Base-by-base conservation (phyloP, 371 early-diverging fungal genomes). In the Sporodiniella umbellata region DNA sequence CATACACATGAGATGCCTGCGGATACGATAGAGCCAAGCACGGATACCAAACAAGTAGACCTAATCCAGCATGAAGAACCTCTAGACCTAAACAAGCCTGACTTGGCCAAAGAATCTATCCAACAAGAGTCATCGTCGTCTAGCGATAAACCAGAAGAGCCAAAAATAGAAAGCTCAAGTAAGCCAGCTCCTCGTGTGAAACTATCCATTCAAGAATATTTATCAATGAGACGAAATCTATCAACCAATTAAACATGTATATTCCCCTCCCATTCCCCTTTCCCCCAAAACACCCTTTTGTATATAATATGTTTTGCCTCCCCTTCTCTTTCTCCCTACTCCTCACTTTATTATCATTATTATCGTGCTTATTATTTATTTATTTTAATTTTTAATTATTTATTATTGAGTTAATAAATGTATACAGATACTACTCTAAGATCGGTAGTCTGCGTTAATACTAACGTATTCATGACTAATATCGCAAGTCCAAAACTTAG, bases 401-500 rank as follows among this genome's bases (percentile, higher is more conserved):
- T n/a, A n/a, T n/a, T n/a, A n/a, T 18, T 44, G 30, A 10, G 18
- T 28, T 44, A 28, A 44, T 28, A 19, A 40, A 40, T 7, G 7
- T 19, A 3, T 21, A 40, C 21, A 40, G 8, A 8, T 40, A 12
- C 21, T 40, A 18, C 21, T 40, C 21, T 78, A 92, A 10, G 90
- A 87, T 31, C 93, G 87, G 63, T 93, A 92, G 51, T 89, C 88
- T 19, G 89, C 93, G 64, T 96, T 96, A 62, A 96, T 95, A 30
- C 86, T 84, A 39, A 97, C 86, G 68, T 97, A 97, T 57, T 94
- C 95, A 57, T 92, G 88, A 49, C 86, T 88, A 23, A 96, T 80
- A 75, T 97, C 98, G 59, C 95, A 95, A 2, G 98, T 97, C 84
- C 89, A 96, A 79, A 94, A 89, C 10, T 80, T 81, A 4, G 93